phyloP scores from a whole-genome alignment of 202 grass and related monocot species.

The Eragrostis tef region DNA sequence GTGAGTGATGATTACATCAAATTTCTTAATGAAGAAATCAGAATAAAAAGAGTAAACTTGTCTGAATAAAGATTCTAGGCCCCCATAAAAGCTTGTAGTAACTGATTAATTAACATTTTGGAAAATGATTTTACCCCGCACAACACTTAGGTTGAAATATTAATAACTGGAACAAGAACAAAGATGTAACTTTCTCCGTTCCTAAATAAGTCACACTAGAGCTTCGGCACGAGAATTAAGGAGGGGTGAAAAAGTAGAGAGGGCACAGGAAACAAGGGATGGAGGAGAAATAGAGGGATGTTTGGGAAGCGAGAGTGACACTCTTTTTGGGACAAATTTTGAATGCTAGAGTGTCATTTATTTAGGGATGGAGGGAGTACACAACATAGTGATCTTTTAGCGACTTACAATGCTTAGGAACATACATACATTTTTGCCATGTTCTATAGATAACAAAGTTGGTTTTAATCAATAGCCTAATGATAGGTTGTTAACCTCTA shows the following conservation, averaged over 20 bases:
- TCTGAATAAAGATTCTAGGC: background rate
- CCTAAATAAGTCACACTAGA: background rate
- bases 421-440: background rate
- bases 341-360: too few species aligned
- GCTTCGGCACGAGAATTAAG: too few species aligned
- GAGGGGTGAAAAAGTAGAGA: too few species aligned
- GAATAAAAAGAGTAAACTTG: background rate
- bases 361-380: too few species aligned
- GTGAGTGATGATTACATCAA: background rate
- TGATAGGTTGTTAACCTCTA: slow-evolving; percentile 11
- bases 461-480: background rate
- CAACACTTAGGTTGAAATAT: background rate
- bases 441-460: background rate
- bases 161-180: background rate
- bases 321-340: too few species aligned
- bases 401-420: background rate
- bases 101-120: background rate
- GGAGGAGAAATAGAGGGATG: too few species aligned
- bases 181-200: background rate
- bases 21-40: background rate
- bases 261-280: too few species aligned
- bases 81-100: slow-evolving; percentile 4
- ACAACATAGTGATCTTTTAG: background rate
- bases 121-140: background rate
- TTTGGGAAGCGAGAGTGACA: too few species aligned